A percentile compares a stretch with the other conserved stretches of the same genome.
phyloP scores from a whole-genome alignment of 257 asterid genomes.

The Nicotiana paniculata region DNA sequence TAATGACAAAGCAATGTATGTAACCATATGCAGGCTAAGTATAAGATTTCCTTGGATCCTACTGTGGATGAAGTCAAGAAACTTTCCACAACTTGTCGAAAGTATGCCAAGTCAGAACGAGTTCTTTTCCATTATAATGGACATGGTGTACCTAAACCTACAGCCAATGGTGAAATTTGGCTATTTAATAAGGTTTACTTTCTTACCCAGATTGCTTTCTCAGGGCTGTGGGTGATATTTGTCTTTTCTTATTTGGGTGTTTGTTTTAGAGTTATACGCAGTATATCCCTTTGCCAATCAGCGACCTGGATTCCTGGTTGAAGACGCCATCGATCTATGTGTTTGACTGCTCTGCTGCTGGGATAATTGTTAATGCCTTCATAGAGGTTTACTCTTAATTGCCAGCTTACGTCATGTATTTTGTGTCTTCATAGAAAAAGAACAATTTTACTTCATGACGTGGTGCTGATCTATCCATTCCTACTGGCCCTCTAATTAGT shows the following conservation, averaged over 20 bases:
- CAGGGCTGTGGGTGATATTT: conserved; percentile 5
- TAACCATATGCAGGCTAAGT: conserved; percentile 61
- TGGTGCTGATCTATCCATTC: not conserved
- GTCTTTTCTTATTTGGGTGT: conserved; percentile 15
- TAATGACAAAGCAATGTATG: conserved; percentile 5
- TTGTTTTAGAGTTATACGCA: conserved; percentile 79
- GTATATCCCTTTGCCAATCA: conserved; percentile 85
- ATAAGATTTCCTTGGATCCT: conserved; percentile 83
- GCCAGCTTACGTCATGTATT: not conserved
- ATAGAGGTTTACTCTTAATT: conserved; percentile 44
- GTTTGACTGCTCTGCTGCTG: conserved; percentile 99
- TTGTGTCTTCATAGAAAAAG: not conserved
- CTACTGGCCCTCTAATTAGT: not conserved
- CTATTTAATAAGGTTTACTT: conserved; percentile 77
- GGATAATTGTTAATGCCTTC: conserved; percentile 82
- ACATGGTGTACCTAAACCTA: conserved; percentile 99
- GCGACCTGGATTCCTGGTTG: conserved; percentile 96
- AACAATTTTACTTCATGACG: not conserved
- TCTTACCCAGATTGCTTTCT: conserved; percentile 3
- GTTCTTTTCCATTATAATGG: conserved; percentile 97
- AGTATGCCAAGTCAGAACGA: conserved; percentile 93
- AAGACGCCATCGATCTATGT: conserved; percentile 95
- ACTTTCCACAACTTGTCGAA: conserved; percentile 88
- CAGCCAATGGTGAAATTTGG: conserved; percentile 96
- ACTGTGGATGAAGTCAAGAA: conserved; percentile 95